These are phyloP conservation scores for Trichoderma sp. DNA, from an alignment of 2,329 filamentous ascomycete species.

Conservation along the genomic window DNA sequence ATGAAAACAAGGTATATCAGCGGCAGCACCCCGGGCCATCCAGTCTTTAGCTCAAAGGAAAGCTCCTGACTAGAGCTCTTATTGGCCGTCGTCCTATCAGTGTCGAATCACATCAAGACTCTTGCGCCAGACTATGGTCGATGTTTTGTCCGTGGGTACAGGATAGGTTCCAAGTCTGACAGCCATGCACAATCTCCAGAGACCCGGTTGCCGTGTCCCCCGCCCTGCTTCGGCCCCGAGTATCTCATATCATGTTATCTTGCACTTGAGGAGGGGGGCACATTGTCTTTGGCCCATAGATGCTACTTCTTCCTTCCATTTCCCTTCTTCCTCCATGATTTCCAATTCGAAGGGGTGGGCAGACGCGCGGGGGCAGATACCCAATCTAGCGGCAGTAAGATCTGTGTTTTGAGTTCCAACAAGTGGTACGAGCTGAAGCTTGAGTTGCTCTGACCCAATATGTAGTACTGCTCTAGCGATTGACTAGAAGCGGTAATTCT, in stretches of 20 bases:
- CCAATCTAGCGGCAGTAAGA: not conserved
- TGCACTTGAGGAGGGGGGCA: not conserved
- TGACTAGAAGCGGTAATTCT: not conserved
- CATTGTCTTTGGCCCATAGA: slow-evolving; percentile 3
- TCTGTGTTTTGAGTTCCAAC: not conserved
- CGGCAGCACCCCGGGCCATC: not conserved
- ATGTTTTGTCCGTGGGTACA: not conserved
- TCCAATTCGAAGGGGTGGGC: not conserved
- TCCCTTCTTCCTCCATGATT: not conserved
- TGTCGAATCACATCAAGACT: not conserved
- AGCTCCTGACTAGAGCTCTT: not conserved
- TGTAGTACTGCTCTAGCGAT: not conserved
- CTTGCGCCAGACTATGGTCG: not conserved
- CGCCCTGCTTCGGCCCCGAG: not conserved
- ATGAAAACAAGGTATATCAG: not conserved
- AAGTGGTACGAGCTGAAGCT: not conserved
- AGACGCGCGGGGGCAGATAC: not conserved
- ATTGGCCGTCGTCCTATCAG: not conserved
- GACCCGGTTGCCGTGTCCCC: slow-evolving; percentile 17
- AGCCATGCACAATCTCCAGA: slow-evolving; percentile 5
- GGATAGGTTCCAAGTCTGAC: not conserved
- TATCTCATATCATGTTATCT: slow-evolving; percentile 3
- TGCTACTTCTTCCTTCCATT: not conserved
- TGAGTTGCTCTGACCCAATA: not conserved
- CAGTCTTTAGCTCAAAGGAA: not conserved